These are phyloP conservation scores for Centella asiatica DNA, from an alignment of 129 eudicot genomes.

Conservation along the genomic window DNA sequence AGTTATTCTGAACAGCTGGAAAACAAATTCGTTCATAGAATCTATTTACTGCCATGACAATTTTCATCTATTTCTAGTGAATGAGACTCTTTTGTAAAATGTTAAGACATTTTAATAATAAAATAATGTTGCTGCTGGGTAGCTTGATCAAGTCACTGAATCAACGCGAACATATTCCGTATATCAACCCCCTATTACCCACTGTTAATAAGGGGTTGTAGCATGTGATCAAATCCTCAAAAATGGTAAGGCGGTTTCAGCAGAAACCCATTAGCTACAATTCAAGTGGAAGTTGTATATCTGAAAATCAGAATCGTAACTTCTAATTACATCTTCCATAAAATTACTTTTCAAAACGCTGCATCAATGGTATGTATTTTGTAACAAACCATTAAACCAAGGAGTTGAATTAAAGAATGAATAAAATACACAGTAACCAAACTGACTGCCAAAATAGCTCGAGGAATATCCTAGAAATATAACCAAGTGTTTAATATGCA, in stretches of 20 bases:
- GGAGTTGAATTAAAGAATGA: too few species aligned
- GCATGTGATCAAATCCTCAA: not conserved
- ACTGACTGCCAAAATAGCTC: too few species aligned
- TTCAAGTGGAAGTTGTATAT: not conserved
- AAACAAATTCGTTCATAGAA: too few species aligned
- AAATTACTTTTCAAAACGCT: not conserved
- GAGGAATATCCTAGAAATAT: too few species aligned
- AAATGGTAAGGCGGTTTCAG: not conserved
- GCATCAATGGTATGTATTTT: not conserved
- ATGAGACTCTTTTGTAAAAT: too few species aligned
- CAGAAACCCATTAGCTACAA: not conserved
- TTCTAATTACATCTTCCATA: not conserved
- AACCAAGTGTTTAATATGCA: not conserved
- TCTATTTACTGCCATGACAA: too few species aligned
- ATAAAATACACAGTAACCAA: too few species aligned
- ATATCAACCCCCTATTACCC: not conserved
- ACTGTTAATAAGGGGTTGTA: not conserved
- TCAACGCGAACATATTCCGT: not conserved
- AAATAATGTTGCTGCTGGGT: too few species aligned
- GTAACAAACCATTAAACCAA: too few species aligned
- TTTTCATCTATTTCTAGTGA: too few species aligned
- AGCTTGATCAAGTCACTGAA: not conserved
- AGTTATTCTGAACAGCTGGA: too few species aligned
- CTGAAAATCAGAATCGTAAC: not conserved
- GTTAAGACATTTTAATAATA: too few species aligned